Base-by-base conservation (phyloP, 176 grass and related monocot species). In the Carex scoparia region DNA sequence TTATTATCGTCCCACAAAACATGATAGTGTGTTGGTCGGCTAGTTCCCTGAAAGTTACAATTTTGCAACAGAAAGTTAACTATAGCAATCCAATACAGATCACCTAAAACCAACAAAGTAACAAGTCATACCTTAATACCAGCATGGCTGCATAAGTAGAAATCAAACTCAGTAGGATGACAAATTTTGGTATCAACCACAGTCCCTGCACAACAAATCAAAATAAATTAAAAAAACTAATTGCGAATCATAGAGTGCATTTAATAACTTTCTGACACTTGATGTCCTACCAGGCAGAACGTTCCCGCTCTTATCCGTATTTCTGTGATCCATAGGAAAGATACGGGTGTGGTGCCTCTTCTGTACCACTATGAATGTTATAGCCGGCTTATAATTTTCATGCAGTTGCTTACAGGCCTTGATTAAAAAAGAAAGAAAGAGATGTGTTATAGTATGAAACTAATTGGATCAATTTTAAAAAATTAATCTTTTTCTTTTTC, bases 331-430 rank as follows among this genome's bases (percentile, higher is more conserved):
- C 14, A 55, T 71, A 63, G 88, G 89, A 63, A 91, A 94, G 2
- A 97, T 66, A 18, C 90, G 89, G 31, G 92, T 94, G 63, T 97
- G 92, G 33, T 97, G 90, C 81, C 94, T 86, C 79, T 97, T 97
- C 79, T 94, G 92, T 23, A 97, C 92, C 15, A 94, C 84, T 70
- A 97, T 89, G 68, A 97, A 97, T 61, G 94, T 94, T 35, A 97
- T 86, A 0, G 75, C 35, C 37, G 90, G 89, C 67, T 87, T 87
- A 32, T 89, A 89, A 14, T 88, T 68, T 7, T 48, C 66, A 84
- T 90, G 86, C 14, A 94, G 74, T 7, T 85, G 28, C 71, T 89
- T 86, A 89, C 94, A 97, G 2, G 92, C 94, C 94, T 60, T 94
- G 71, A 76, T 14, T 40, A 15, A 16, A 12, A 28, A 79, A 44